Base-by-base conservation (phyloP, 1,139 yeast species). In the Candida pseudoviswanathii region DNA sequence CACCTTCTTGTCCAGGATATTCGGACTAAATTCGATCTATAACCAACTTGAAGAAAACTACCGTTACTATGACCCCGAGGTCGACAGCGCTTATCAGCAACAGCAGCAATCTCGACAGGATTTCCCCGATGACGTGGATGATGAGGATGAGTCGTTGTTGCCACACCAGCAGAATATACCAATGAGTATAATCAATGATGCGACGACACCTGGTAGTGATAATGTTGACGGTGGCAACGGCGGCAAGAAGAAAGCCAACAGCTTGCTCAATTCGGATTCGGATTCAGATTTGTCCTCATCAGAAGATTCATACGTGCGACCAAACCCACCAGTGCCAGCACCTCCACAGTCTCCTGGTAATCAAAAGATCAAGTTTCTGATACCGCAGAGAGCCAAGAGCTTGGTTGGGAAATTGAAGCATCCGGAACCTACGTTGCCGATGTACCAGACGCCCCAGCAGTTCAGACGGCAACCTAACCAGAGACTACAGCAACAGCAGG, bases 1-100 rank as follows among this genome's bases (percentile, higher is more conserved):
- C 56, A 81, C 85, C 7, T 81, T 81, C 56, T 70, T 81, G 51
- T 80, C 84, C 21, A 67, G 85, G 40, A 82, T 81, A 39, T 80
- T 81, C 59, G 85, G 84, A 2, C 65, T 79, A 47, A 79, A 78
- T 55, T 79, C 84, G 9, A 71, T 77, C 27, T 77, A 68, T 62
- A 72, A 68, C 59, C 81, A 66, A 59, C 66, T 68, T 32, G 67
- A 70, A 41, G 75, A 72, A 34, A 71, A 70, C 52, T 68, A 71
- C 56, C 75, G 66, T 39, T 71, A 67, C 58, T 71, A 71, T 44
- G 77, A 70, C 53, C 75, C 75, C 38, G 75, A 71, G 39, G 62
- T 60, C 44, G 69, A 67, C 44, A 56, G 55, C 41, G 41, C 51
- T 25, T 46, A 50, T 44, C 51, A 53, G 16, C 56, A 53, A 43